These are phyloP conservation scores for Hanseniaspora gamundiae DNA, from an alignment of 1,139 yeast species.

Conservation along the genomic window DNA sequence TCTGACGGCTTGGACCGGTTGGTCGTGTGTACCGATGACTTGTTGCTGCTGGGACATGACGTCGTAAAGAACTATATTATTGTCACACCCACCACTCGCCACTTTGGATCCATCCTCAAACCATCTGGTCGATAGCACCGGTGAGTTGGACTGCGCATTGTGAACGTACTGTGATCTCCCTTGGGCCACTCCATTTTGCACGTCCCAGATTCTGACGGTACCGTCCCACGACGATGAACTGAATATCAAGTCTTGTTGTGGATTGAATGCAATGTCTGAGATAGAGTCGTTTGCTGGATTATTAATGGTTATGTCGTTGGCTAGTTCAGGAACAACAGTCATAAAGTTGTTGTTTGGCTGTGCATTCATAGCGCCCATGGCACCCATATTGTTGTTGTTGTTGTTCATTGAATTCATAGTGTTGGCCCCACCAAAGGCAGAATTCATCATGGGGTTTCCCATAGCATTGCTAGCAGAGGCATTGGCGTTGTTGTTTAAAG, in stretches of 20 bases:
- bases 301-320: constrained; percentile 63
- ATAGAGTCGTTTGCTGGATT: constrained; percentile 90
- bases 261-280: constrained; percentile 80
- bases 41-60: constrained; percentile 69
- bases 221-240: constrained; percentile 93
- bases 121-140: constrained; percentile 78
- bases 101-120: constrained; percentile 78
- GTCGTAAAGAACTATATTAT: constrained; percentile 76
- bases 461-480: neutral
- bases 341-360: neutral
- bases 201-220: constrained; percentile 85
- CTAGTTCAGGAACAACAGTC: constrained; percentile 42
- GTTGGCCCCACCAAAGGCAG: neutral
- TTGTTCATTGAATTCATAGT: neutral
- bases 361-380: neutral
- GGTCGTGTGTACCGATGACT: constrained; percentile 81
- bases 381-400: neutral
- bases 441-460: neutral
- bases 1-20: constrained; percentile 63
- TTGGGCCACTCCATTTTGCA: constrained; percentile 51
- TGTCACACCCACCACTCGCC: constrained; percentile 88
- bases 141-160: constrained; percentile 84
- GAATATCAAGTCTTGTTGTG: constrained; percentile 67
- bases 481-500: neutral
- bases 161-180: constrained; percentile 89